These are phyloP conservation scores for Bacterosira constricta DNA, from an alignment of 108 stramenopile species.

Conservation along the genomic window DNA sequence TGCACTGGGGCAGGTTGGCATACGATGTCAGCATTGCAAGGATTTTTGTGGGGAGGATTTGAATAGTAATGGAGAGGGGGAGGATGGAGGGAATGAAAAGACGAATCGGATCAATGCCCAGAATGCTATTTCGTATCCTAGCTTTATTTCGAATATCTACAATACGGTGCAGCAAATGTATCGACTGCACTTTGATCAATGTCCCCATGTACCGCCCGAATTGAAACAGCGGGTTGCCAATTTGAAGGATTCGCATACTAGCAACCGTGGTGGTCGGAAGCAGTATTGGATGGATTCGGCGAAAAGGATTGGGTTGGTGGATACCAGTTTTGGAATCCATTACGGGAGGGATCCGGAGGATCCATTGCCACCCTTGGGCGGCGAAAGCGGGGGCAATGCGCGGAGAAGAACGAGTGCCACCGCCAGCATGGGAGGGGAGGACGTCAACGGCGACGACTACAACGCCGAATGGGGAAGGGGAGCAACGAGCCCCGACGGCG, in stretches of 20 bases:
- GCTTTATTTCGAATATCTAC: slow-evolving; percentile 82
- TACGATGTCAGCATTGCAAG: slow-evolving; percentile 87
- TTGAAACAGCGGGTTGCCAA: slow-evolving; percentile 62
- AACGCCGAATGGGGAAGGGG: too few relatives aligned
- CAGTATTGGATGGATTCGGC: slow-evolving; percentile 91
- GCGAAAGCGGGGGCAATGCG: not conserved
- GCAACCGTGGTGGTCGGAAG: slow-evolving; percentile 84
- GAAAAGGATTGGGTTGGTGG: slow-evolving; percentile 76
- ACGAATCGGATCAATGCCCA: slow-evolving; percentile 43
- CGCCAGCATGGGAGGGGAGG: slow-evolving; percentile 43
- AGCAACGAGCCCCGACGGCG: too few relatives aligned
- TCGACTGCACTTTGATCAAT: slow-evolving; percentile 78
- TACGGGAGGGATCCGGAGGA: slow-evolving; percentile 78
- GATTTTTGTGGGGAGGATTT: slow-evolving; percentile 54
- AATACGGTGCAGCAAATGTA: slow-evolving; percentile 90
- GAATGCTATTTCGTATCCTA: slow-evolving; percentile 79
- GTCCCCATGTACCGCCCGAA: slow-evolving; percentile 64
- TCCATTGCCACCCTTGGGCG: slow-evolving; percentile 62
- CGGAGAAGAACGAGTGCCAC: too few relatives aligned
- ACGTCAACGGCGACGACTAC: too few relatives aligned
- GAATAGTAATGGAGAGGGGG: not conserved
- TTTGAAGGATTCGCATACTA: slow-evolving; percentile 63
- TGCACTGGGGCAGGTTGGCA: slow-evolving; percentile 84
- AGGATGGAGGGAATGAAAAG: not conserved
- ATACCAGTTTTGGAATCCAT: slow-evolving; percentile 82